Conservation (phyloP, 768 basidiomycete species). For the Boletus tylopilopsis region DNA sequence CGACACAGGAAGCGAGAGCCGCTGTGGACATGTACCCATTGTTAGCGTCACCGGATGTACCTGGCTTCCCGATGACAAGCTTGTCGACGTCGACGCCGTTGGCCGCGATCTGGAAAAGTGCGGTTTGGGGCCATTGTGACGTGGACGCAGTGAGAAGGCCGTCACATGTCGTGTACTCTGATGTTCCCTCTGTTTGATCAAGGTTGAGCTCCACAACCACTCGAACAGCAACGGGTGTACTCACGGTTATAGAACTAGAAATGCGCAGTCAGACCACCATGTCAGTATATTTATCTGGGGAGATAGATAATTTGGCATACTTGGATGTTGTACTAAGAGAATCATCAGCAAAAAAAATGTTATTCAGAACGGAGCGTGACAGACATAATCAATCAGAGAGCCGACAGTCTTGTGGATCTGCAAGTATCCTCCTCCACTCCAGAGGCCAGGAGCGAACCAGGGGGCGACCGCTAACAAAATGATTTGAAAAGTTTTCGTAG, state of each 20-base stretch:
- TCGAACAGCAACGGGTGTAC: background rate
- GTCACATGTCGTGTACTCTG: too few relatives aligned
- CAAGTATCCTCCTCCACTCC: conserved; percentile 41
- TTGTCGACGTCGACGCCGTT: conserved; percentile 31
- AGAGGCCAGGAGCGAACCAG: conserved; percentile 36
- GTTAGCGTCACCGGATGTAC: too few relatives aligned
- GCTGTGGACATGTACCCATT: conserved; percentile 31
- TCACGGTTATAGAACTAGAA: background rate
- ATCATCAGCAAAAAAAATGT: background rate
- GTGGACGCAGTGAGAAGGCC: background rate
- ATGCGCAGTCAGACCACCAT: background rate
- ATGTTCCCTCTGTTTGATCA: too few relatives aligned
- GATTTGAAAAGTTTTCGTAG: background rate
- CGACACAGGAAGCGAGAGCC: conserved; percentile 34
- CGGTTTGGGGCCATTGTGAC: background rate
- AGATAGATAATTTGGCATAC: background rate
- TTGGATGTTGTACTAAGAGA: background rate
- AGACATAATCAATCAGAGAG: conserved; percentile 42
- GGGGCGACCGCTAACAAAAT: conserved; percentile 34
- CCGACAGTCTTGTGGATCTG: conserved; percentile 37
- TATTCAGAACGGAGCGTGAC: background rate
- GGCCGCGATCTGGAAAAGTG: too few relatives aligned
- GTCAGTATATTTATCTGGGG: background rate
- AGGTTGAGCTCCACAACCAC: too few relatives aligned
- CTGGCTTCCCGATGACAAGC: conserved; percentile 32